Conservation (phyloP, 2,329 filamentous ascomycete species). For the Endoconidiophora polonica region DNA sequence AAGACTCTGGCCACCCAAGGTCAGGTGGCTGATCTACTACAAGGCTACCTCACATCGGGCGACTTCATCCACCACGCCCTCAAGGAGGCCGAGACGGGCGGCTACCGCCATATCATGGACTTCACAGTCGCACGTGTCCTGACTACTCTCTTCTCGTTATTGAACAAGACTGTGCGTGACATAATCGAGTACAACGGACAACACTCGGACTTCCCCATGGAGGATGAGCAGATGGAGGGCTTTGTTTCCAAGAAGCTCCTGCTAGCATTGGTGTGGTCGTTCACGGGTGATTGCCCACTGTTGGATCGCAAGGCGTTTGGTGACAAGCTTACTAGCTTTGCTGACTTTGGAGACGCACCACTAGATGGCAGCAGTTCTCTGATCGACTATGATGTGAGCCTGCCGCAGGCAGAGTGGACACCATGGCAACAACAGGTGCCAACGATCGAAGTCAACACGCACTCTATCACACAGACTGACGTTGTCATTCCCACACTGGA, state of each 20-base stretch:
- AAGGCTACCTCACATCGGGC: constrained; percentile 58
- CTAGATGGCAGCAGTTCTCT: constrained; percentile 65
- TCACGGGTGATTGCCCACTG: constrained; percentile 88
- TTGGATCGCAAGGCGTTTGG: constrained; percentile 77
- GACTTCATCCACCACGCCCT: constrained; percentile 68
- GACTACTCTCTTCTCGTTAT: constrained; percentile 81
- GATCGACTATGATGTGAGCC: constrained; percentile 84
- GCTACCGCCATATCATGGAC: constrained; percentile 94
- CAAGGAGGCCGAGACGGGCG: constrained; percentile 47
- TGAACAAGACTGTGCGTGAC: constrained; percentile 86
- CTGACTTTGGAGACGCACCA: constrained; percentile 70
- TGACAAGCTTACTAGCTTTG: constrained; percentile 64
- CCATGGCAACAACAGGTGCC: constrained; percentile 93
- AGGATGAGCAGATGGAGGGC: constrained; percentile 73
- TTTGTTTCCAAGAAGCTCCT: constrained; percentile 90
- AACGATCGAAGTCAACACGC: constrained; percentile 89
- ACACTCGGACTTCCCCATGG: constrained; percentile 84
- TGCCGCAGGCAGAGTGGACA: constrained; percentile 78
- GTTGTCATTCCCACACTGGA: constrained; percentile 96
- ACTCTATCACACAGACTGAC: constrained; percentile 94
- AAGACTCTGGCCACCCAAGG: constrained; percentile 66
- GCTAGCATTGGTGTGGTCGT: constrained; percentile 82
- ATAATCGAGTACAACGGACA: constrained; percentile 92
- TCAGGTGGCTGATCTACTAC: constrained; percentile 63
- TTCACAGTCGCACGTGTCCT: constrained; percentile 83